Percentiles rank a stretch among this genome's conserved stretches.
phyloP scores from a whole-genome alignment of 441 rosid species.

The Sinapis alba region DNA sequence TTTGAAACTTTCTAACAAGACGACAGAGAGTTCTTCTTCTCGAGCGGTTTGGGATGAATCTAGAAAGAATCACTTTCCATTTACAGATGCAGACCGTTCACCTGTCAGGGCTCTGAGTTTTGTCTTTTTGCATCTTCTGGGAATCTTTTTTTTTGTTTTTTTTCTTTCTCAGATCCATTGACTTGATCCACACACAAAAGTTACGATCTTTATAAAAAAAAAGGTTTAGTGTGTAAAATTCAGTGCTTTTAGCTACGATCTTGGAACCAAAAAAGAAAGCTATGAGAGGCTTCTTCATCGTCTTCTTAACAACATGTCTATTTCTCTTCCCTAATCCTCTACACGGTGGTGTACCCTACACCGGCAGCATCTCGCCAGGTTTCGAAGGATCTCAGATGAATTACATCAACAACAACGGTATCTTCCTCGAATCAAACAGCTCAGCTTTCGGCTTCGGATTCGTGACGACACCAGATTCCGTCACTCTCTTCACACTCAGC shows the following conservation, averaged over 20 bases:
- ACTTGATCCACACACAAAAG: slow-evolving; percentile 21
- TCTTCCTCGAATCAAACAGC: slow-evolving; percentile 70
- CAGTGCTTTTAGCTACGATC: too few species aligned
- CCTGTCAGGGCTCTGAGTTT: slow-evolving; percentile 32
- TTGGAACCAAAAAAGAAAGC: slow-evolving; percentile 23
- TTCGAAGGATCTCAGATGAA: slow-evolving; percentile 74
- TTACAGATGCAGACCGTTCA: slow-evolving; percentile 14
- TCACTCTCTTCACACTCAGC: slow-evolving; percentile 56
- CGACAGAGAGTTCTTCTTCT: slow-evolving; percentile 14
- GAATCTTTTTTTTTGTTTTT: background rate
- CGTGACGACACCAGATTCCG: slow-evolving; percentile 40
- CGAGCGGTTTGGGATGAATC: slow-evolving; percentile 21
- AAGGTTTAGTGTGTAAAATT: background rate
- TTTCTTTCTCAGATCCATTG: slow-evolving; percentile 36
- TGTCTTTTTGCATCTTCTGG: slow-evolving; percentile 29
- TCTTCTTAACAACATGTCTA: slow-evolving; percentile 32
- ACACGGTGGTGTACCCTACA: slow-evolving; percentile 43
- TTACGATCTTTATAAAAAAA: background rate
- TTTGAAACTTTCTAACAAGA: slow-evolving; percentile 22
- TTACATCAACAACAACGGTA: slow-evolving; percentile 59
- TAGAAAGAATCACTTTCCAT: slow-evolving; percentile 21
- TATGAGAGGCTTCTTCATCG: slow-evolving; percentile 46
- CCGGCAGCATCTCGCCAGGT: slow-evolving; percentile 51
- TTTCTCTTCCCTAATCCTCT: slow-evolving; percentile 45
- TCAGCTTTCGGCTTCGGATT: slow-evolving; percentile 74